Base-by-base conservation (phyloP, 805 yeast species). In the Lipomyces japonicus region DNA sequence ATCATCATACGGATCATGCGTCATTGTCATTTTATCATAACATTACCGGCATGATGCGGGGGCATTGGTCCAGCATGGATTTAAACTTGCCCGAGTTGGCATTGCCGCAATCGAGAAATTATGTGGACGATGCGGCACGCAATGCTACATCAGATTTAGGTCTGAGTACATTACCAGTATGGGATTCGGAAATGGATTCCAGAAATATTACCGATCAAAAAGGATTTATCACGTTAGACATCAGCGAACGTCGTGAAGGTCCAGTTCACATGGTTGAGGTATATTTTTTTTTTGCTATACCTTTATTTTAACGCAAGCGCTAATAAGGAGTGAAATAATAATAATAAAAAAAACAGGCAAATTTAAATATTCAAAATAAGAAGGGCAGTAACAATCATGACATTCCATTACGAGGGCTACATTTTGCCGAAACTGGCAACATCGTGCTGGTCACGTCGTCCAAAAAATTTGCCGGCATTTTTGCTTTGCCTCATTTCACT, bases 401-500 rank as follows among this genome's bases (percentile, higher is more conserved):
- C n/a, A 42, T 63, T 4, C 46, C 55, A 7, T 46, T 63, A 28
- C 63, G 56, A 1, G 75, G 75, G 24, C 51, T 72, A 3, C 68
- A 73, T 31, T 50, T 65, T 30, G 58, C 63, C 5, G 51, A 60
- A 14, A 51, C 58, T 14, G 77, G 78, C 2, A 57, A 62, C 28
- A 41, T 64, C 21, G 59, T 65, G 4, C 46, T 59, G 49, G 57
- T 64, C 4, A 66, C 67, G 18, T 48, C 61, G 6, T 64, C 70
- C 12, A 58, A 59, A 43, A 68, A 68, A 22, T 53, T 51, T 39
- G 58, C 58, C 37, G 71, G 71, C 7, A 16, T 47, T 14, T 48
- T 51, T 39, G 67, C 64, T 2, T 39, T 68, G 14, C 70, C 72
- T 3, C 65, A 60, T 1, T 57, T 88, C 18, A 70, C 72, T 3